Evolutionary conservation across 345 rosid species (phyloP).

Genomic region (Populus euphratica): DNA sequence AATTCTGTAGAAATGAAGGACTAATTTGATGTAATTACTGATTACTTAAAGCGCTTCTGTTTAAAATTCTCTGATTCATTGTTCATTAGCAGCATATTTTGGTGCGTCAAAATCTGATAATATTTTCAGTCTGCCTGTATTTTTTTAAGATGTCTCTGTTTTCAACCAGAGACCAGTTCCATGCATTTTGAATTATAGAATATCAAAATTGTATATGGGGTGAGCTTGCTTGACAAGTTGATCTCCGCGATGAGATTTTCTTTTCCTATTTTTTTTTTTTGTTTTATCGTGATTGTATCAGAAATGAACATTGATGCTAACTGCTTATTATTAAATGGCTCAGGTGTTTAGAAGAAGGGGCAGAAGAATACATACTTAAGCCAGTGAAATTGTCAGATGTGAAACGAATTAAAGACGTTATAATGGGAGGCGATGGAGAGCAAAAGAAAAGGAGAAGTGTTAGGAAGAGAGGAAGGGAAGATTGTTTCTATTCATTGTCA

Average conservation of each 20-base stretch:
- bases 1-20: not conserved
- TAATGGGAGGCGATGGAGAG: slow-evolving; percentile 44
- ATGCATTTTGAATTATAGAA: not conserved
- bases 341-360: slow-evolving; percentile 94
- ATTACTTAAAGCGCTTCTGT: not conserved
- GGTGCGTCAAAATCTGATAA: not conserved
- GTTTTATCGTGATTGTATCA: too few species aligned
- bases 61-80: not conserved
- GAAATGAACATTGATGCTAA: not conserved
- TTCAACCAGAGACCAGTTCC: not conserved
- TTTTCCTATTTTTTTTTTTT: too few species aligned
- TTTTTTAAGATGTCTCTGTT: not conserved
- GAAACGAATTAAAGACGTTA: slow-evolving; percentile 50
- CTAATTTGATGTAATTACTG: not conserved
- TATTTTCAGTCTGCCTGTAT: too few species aligned
- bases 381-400: slow-evolving; percentile 82
- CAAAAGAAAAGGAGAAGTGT: slow-evolving; percentile 20
- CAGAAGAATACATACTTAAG: slow-evolving; percentile 78
- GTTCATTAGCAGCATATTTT: not conserved
- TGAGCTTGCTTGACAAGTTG: not conserved
- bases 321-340: not conserved
- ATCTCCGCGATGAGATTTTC: not conserved
- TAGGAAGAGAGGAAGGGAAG: slow-evolving; percentile 40
- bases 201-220: not conserved
- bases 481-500: not conserved